Evolutionary conservation across 2,329 filamentous ascomycete species (phyloP).

Genomic region (Ophiostoma tasmaniense): DNA sequence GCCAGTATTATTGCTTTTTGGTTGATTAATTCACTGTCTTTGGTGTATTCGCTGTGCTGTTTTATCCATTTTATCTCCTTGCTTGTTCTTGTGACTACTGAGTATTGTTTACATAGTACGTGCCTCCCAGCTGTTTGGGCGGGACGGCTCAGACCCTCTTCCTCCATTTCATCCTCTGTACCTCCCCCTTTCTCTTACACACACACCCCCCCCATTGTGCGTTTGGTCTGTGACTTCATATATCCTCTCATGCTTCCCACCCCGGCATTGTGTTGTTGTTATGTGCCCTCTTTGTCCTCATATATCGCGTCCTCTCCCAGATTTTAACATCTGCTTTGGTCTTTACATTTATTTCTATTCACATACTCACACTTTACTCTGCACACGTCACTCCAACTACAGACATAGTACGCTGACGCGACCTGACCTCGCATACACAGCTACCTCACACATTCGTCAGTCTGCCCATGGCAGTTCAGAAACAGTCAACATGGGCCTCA

Average conservation of each 20-base stretch:
- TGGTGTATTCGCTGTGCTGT: neutral
- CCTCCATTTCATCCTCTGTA: neutral
- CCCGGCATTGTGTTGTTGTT: neutral
- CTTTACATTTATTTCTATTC: neutral
- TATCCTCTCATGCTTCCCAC: neutral
- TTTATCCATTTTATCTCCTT: neutral
- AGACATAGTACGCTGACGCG: too few relatives aligned
- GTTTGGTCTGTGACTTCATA: neutral
- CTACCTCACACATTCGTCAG: neutral
- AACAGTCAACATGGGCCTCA: slow-evolving; percentile 26
- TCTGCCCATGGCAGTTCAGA: slow-evolving; percentile 20
- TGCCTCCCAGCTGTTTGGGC: slow-evolving; percentile 14
- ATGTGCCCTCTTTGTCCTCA: neutral
- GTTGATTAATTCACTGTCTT: neutral
- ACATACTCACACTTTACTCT: neutral
- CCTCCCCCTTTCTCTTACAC: neutral
- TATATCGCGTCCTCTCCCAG: neutral
- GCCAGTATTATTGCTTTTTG: neutral
- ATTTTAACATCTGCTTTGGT: neutral
- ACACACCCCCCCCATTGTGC: neutral
- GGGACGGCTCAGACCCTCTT: neutral
- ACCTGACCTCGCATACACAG: neutral
- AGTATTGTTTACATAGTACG: neutral
- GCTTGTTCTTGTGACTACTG: neutral
- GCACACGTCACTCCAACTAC: neutral